These are phyloP conservation scores for Stachybotrys echinatus DNA, from an alignment of 2,329 filamentous ascomycete genomes.

Conservation along the genomic window DNA sequence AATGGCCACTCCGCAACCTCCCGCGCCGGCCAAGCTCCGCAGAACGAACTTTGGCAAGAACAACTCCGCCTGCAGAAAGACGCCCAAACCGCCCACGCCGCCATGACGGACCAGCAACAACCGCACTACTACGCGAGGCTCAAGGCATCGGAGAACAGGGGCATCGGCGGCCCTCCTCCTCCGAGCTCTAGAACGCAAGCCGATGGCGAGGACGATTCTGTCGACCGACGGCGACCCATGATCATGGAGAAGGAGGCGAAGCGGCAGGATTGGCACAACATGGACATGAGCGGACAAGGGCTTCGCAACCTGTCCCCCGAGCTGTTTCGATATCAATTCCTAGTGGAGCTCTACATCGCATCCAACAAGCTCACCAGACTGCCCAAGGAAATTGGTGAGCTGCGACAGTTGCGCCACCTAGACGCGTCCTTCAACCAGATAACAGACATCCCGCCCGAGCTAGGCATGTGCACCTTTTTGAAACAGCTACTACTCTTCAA, in stretches of 20 bases:
- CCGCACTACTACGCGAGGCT: slow-evolving; percentile 68
- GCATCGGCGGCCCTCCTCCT: slow-evolving; percentile 50
- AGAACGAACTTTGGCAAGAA: slow-evolving; percentile 76
- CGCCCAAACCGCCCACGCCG: slow-evolving; percentile 65
- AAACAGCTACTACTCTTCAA: slow-evolving; percentile 84
- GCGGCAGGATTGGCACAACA: slow-evolving; percentile 82
- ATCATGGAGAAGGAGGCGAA: slow-evolving; percentile 62
- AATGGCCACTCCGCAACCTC: slow-evolving; percentile 49
- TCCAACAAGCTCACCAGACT: slow-evolving; percentile 83
- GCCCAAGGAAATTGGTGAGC: slow-evolving; percentile 74
- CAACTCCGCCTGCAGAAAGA: slow-evolving; percentile 79
- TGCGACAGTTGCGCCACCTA: slow-evolving; percentile 75
- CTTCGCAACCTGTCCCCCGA: slow-evolving; percentile 73
- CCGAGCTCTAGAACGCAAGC: slow-evolving; percentile 42
- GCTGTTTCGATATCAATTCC: slow-evolving; percentile 82
- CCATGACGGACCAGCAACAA: slow-evolving; percentile 62
- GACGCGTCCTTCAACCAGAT: slow-evolving; percentile 89
- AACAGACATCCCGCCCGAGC: slow-evolving; percentile 74
- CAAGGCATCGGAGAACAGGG: slow-evolving; percentile 66
- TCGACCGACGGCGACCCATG: slow-evolving; percentile 55
- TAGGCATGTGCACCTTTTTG: slow-evolving; percentile 94
- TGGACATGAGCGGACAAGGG: slow-evolving; percentile 96
- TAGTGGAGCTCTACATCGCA: slow-evolving; percentile 88
- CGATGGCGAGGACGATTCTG: slow-evolving; percentile 46
- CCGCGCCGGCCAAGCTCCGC: slow-evolving; percentile 45